Conservation (phyloP, 805 yeast species). For the Metschnikowia kunwiensis region DNA sequence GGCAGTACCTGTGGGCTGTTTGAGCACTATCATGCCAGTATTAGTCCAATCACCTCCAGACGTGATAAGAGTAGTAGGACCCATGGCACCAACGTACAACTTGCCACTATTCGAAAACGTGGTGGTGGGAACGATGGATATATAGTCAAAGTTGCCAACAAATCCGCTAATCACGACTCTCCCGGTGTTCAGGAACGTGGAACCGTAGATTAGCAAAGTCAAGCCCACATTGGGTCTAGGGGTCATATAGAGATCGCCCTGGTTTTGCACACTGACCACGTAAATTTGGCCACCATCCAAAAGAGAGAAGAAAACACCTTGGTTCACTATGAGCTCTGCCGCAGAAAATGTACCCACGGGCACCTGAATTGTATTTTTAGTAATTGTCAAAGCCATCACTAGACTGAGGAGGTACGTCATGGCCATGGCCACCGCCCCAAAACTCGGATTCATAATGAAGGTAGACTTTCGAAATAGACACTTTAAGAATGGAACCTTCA, state of each 20-base stretch:
- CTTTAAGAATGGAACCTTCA: no score
- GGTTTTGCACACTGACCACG: constrained; percentile 4
- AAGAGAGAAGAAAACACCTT: constrained; percentile 11
- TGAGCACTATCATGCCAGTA: constrained; percentile 8
- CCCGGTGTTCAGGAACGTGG: constrained; percentile 18
- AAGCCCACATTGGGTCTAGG: neutral
- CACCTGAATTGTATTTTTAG: constrained; percentile 1
- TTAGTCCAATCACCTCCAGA: constrained; percentile 6
- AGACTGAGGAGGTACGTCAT: neutral
- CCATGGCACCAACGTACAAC: constrained; percentile 19
- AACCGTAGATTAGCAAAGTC: constrained; percentile 1
- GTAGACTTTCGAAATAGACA: no score
- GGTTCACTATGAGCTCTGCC: constrained; percentile 5
- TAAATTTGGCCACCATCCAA: constrained; percentile 4
- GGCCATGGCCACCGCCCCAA: neutral
- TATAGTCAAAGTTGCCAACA: constrained; percentile 15
- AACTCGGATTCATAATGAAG: constrained; percentile 1
- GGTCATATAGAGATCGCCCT: constrained; percentile 11
- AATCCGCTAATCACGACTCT: constrained; percentile 22
- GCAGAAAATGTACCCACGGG: neutral
- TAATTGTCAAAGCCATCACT: constrained; percentile 2
- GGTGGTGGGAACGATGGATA: constrained; percentile 12
- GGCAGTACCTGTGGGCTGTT: neutral
- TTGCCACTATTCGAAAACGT: constrained; percentile 24
- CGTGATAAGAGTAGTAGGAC: constrained; percentile 1